These are phyloP conservation scores for Tilletia setariae DNA, from an alignment of 1,284 basidiomycete genomes.

Conservation along the genomic window DNA sequence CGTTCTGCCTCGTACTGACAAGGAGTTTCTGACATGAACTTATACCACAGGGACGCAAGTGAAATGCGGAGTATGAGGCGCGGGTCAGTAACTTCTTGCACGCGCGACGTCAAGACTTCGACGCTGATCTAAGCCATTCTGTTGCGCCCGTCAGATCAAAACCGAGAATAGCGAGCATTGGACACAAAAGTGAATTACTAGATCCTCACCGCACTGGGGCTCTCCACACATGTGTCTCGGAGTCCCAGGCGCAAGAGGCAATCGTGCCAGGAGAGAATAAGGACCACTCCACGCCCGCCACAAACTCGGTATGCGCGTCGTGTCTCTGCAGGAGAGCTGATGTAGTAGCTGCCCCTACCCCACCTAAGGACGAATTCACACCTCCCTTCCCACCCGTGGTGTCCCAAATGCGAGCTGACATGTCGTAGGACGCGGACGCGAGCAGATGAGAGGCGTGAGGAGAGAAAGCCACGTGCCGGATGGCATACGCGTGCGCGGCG, in stretches of 20 bases:
- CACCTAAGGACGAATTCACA: conserved; percentile 7
- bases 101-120: too few species aligned
- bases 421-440: conserved; percentile 86
- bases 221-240: conserved; percentile 70
- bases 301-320: conserved; percentile 88
- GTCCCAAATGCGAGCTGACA: conserved; percentile 81
- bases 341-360: conserved; percentile 53
- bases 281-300: conserved; percentile 81
- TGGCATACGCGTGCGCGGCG: conserved; percentile 58
- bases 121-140: too few species aligned
- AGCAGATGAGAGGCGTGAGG: conserved; percentile 71
- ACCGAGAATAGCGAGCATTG: too few species aligned
- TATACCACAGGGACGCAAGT: too few species aligned
- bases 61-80: not conserved
- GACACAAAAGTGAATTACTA: not conserved
- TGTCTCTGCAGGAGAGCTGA: conserved; percentile 62
- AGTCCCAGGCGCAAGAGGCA: conserved; percentile 87
- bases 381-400: conserved; percentile 30
- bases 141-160: too few species aligned
- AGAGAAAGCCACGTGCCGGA: conserved; percentile 57
- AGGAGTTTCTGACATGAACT: too few species aligned
- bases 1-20: too few species aligned
- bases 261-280: conserved; percentile 76
- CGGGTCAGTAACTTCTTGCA: not conserved
- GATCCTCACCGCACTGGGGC: conserved; percentile 1